Evolutionary conservation across 148 eudicot genomes (phyloP).

Genomic region (Nepenthes mirabilis): DNA sequence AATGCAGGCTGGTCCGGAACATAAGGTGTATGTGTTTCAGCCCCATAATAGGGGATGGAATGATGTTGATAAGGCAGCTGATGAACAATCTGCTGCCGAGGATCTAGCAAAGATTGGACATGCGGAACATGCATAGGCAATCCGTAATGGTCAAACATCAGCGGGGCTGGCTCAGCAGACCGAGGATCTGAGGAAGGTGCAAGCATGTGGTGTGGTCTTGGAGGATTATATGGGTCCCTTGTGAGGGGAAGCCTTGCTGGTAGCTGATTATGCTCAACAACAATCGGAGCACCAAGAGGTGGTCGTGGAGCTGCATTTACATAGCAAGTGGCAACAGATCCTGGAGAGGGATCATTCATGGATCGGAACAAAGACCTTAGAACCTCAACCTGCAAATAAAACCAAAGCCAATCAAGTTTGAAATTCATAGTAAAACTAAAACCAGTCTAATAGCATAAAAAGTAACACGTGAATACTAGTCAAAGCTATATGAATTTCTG

Average conservation of each 20-base stretch:
- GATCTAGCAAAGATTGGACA: neutral
- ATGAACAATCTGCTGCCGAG: neutral
- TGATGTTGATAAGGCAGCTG: neutral
- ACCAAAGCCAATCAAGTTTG: neutral
- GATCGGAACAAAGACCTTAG: neutral
- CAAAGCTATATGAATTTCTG: neutral
- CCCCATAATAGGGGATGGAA: neutral
- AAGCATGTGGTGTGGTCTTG: neutral
- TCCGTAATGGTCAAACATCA: neutral
- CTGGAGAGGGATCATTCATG: neutral
- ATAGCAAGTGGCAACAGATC: neutral
- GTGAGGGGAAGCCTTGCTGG: neutral
- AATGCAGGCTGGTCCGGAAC: neutral
- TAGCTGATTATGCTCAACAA: neutral
- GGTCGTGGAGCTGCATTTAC: neutral
- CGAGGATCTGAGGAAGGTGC: neutral
- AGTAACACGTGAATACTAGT: neutral
- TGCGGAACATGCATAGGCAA: neutral
- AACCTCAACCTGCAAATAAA: slow-evolving; percentile 4
- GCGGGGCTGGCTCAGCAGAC: neutral
- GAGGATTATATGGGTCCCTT: neutral
- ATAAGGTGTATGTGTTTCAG: slow-evolving; percentile 1
- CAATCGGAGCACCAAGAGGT: neutral
- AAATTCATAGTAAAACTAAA: neutral
- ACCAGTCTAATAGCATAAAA: neutral